A percentile compares a stretch with the other conserved stretches of the same genome.
Conservation (phyloP, 2,329 filamentous ascomycete genomes). For the Diplocarpon rosae region DNA sequence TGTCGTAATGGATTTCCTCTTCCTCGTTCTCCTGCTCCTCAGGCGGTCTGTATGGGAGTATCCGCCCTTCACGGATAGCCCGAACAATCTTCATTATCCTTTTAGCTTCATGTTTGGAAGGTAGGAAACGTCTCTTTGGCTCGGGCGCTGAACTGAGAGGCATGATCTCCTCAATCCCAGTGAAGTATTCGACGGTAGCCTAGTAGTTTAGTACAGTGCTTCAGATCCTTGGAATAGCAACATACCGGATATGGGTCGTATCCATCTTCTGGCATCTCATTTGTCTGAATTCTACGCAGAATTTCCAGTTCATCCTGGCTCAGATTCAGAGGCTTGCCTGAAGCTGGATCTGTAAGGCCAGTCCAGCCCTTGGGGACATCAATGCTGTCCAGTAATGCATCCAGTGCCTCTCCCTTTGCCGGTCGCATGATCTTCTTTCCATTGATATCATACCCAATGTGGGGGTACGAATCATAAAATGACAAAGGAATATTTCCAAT, state of each 20-base stretch:
- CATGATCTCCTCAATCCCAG: slow-evolving; percentile 83
- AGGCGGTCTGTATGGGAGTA: slow-evolving; percentile 76
- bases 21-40: slow-evolving; percentile 61
- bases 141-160: slow-evolving; percentile 89
- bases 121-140: slow-evolving; percentile 88
- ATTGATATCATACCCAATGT: slow-evolving; percentile 98
- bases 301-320: slow-evolving; percentile 83
- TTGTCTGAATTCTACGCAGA: slow-evolving; percentile 76
- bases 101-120: slow-evolving; percentile 94
- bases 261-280: slow-evolving; percentile 75
- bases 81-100: slow-evolving; percentile 94
- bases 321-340: slow-evolving; percentile 83
- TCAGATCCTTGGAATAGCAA: slow-evolving; percentile 5
- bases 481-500: slow-evolving; percentile 90
- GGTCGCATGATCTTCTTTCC: slow-evolving; percentile 96
- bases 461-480: slow-evolving; percentile 95
- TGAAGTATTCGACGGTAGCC: slow-evolving; percentile 91
- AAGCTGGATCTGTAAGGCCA: slow-evolving; percentile 84
- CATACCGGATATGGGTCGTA: slow-evolving; percentile 84
- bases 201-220: slow-evolving; percentile 26
- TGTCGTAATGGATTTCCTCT: slow-evolving; percentile 61
- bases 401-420: slow-evolving; percentile 83
- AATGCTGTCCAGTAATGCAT: slow-evolving; percentile 90
- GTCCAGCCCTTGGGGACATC: slow-evolving; percentile 97
- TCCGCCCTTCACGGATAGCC: slow-evolving; percentile 87